Conservation (phyloP, 2,329 filamentous ascomycete genomes). For the Rhynchosporium secalis region DNA sequence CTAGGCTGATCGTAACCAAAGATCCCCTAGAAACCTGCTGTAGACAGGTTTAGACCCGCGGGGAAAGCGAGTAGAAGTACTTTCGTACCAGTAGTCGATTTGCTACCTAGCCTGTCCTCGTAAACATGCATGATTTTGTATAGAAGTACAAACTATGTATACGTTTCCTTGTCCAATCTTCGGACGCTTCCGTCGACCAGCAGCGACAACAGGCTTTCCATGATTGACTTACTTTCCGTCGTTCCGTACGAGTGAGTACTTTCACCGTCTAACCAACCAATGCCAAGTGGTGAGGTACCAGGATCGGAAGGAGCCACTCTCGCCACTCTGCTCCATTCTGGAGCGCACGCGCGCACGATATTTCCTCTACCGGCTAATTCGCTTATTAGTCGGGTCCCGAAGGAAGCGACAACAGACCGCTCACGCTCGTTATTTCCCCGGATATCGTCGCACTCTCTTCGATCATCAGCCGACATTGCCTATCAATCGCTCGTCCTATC, state of each 20-base stretch:
- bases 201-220: background rate
- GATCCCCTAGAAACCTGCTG: too few species aligned
- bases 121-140: background rate
- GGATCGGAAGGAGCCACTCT: slow-evolving; percentile 2
- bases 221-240: background rate
- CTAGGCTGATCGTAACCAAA: too few species aligned
- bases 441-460: background rate
- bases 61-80: too few species aligned
- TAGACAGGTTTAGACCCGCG: too few species aligned
- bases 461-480: background rate
- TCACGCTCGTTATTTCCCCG: background rate
- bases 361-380: background rate
- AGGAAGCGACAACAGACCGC: slow-evolving; percentile 4
- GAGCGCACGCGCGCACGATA: background rate
- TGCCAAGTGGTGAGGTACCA: background rate
- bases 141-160: too few species aligned
- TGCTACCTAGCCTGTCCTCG: too few species aligned
- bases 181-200: background rate
- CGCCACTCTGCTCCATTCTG: too few species aligned
- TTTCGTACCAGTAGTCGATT: too few species aligned
- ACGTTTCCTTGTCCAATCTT: background rate
- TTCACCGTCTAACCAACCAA: too few species aligned
- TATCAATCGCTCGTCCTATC: background rate
- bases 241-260: too few species aligned
- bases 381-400: slow-evolving; percentile 7